phyloP scores from a whole-genome alignment of 1,284 basidiomycete genomes.

The Stygiomarasmius scandens region DNA sequence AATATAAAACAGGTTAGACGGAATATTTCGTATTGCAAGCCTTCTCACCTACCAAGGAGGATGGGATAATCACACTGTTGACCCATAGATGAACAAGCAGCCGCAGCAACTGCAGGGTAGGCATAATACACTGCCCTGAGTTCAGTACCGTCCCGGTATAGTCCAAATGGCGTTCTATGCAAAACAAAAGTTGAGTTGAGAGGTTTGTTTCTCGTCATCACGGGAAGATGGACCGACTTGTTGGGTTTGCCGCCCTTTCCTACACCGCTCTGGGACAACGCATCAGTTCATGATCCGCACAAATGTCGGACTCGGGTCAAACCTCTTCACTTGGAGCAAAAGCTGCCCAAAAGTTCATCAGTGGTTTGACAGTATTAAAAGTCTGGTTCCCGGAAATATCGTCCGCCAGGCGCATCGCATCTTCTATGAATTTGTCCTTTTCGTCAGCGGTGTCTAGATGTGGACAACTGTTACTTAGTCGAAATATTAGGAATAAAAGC shows the following conservation, averaged over 20 bases:
- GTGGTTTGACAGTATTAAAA: constrained; percentile 73
- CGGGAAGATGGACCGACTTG: constrained; percentile 44
- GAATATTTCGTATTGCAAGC: too few relatives aligned
- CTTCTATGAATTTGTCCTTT: constrained; percentile 66
- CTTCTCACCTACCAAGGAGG: constrained; percentile 57
- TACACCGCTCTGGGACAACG: constrained; percentile 64
- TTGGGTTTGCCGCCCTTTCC: constrained; percentile 72
- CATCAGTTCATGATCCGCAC: neutral
- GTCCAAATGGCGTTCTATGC: constrained; percentile 70
- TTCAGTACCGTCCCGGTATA: constrained; percentile 81
- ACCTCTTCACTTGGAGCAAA: constrained; percentile 77
- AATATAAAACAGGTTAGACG: constrained; percentile 2
- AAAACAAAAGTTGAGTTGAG: constrained; percentile 1
- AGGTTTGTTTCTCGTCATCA: neutral
- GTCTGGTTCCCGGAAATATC: constrained; percentile 78
- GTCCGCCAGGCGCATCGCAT: constrained; percentile 66
- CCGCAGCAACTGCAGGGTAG: constrained; percentile 65
- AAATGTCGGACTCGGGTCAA: neutral
- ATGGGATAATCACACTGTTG: constrained; percentile 80
- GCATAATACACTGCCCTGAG: constrained; percentile 77
- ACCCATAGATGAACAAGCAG: constrained; percentile 67
- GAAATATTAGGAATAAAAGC: neutral
- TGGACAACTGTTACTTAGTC: constrained; percentile 6
- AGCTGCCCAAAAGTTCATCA: constrained; percentile 84
- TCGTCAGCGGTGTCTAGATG: constrained; percentile 46